Percentiles rank a stretch among this genome's conserved stretches.
Evolutionary conservation across 495 filamentous ascomycete species (phyloP).

Genomic region (Apodospora peruviana): DNA sequence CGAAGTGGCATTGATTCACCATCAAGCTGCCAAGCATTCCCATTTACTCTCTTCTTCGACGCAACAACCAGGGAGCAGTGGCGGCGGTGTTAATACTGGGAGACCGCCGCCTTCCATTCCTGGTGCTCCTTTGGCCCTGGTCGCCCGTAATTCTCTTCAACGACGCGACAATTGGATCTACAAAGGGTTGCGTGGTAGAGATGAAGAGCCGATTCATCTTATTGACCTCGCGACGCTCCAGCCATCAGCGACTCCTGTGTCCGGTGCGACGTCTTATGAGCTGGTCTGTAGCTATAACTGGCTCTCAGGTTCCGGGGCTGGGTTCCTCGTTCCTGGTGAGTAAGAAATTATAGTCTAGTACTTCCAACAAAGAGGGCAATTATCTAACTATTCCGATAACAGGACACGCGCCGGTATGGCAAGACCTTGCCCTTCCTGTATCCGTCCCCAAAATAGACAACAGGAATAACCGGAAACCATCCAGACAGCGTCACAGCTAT

Average conservation of each 20-base stretch:
- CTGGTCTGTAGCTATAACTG: constrained; percentile 12
- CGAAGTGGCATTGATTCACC: constrained; percentile 2
- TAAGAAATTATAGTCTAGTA: too few relatives aligned
- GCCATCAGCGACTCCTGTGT: not conserved
- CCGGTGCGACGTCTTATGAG: not conserved
- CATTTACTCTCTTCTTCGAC: not conserved
- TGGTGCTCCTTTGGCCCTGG: too few relatives aligned
- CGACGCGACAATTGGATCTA: not conserved
- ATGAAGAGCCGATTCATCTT: not conserved
- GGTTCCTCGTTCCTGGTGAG: constrained; percentile 6
- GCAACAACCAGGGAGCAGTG: not conserved
- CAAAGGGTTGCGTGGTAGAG: not conserved
- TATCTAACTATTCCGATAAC: too few relatives aligned
- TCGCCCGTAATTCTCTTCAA: not conserved
- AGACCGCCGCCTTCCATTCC: too few relatives aligned
- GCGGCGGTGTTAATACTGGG: too few relatives aligned
- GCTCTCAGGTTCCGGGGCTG: constrained; percentile 1
- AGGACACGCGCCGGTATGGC: constrained; percentile 4
- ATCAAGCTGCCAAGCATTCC: constrained; percentile 5
- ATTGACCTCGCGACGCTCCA: not conserved
- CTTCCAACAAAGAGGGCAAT: too few relatives aligned
- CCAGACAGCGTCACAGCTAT: not conserved
- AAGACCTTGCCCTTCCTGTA: constrained; percentile 1
- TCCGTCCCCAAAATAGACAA: not conserved
- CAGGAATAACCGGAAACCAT: not conserved